Conservation (phyloP, 192 early-diverging fungal genomes). For the Coemansia sp. region DNA sequence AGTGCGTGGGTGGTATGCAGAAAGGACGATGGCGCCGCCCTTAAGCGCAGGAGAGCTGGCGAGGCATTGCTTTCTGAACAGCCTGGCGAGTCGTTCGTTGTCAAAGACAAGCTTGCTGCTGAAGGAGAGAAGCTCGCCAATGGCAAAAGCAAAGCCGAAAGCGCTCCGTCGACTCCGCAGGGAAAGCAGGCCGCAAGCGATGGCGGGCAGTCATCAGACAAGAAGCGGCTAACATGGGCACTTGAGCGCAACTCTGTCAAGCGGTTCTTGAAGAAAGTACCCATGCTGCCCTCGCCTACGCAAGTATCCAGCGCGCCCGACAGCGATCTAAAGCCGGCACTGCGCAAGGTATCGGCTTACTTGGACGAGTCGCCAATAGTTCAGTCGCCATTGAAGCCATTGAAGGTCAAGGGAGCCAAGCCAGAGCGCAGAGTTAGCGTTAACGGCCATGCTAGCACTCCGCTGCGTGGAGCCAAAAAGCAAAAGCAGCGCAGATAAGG, state of each 20-base stretch:
- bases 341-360: constrained; percentile 55
- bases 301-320: constrained; percentile 6
- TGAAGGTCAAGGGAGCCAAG: constrained; percentile 9
- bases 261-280: constrained; percentile 50
- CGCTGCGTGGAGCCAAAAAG: constrained; percentile 11
- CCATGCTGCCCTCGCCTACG: constrained; percentile 39
- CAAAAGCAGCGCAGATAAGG: constrained; percentile 8
- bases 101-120: constrained; percentile 15
- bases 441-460: constrained; percentile 21
- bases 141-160: neutral
- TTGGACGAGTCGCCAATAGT: constrained; percentile 6
- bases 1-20: constrained; percentile 27
- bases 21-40: neutral
- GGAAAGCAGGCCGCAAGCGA: neutral
- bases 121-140: neutral
- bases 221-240: constrained; percentile 48
- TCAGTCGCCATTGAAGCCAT: constrained; percentile 18
- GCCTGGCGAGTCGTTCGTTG: neutral
- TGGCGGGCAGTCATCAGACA: constrained; percentile 6
- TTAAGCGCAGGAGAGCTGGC: constrained; percentile 11
- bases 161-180: neutral
- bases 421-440: constrained; percentile 3
- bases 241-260: constrained; percentile 53
- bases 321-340: constrained; percentile 30
- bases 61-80: constrained; percentile 20